These are phyloP conservation scores for Dalbergia cochinchinensis DNA, from an alignment of 306 rosid species.

Conservation along the genomic window DNA sequence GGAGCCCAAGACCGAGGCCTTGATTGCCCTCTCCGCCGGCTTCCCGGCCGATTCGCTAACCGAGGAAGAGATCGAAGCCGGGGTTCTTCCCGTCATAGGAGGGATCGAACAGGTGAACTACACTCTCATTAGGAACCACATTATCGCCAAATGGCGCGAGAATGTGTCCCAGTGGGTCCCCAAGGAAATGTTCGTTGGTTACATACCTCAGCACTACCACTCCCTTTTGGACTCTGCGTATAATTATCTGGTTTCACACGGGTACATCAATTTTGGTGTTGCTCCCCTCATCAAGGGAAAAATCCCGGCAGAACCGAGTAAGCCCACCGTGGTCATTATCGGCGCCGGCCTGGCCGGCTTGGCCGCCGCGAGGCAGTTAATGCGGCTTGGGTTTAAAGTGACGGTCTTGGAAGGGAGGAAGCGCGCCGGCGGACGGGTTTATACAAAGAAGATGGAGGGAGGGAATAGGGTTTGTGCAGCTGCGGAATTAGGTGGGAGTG, in stretches of 20 bases:
- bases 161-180: slow-evolving; percentile 80
- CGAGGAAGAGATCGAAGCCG: slow-evolving; percentile 88
- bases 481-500: slow-evolving; percentile 98
- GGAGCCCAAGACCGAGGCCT: slow-evolving; percentile 87
- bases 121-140: slow-evolving; percentile 86
- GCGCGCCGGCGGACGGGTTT: slow-evolving; percentile 88
- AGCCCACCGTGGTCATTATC: slow-evolving; percentile 67
- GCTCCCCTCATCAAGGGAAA: slow-evolving; percentile 71
- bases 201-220: slow-evolving; percentile 72
- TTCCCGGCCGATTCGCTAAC: slow-evolving; percentile 92
- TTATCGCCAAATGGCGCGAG: slow-evolving; percentile 96
- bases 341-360: slow-evolving; percentile 94
- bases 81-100: slow-evolving; percentile 75
- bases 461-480: slow-evolving; percentile 86
- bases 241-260: slow-evolving; percentile 76
- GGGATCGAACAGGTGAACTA: slow-evolving; percentile 97
- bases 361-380: slow-evolving; percentile 89
- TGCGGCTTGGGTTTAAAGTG: slow-evolving; percentile 91
- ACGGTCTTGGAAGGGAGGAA: slow-evolving; percentile 89
- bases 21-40: slow-evolving; percentile 81
- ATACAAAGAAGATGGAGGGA: slow-evolving; percentile 95
- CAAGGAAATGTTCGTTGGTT: slow-evolving; percentile 71
- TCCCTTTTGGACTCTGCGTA: slow-evolving; percentile 76
- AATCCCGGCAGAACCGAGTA: slow-evolving; percentile 59
- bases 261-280: slow-evolving; percentile 88